phyloP scores from a whole-genome alignment of 257 asterid genomes.

The Plantago ovata region DNA sequence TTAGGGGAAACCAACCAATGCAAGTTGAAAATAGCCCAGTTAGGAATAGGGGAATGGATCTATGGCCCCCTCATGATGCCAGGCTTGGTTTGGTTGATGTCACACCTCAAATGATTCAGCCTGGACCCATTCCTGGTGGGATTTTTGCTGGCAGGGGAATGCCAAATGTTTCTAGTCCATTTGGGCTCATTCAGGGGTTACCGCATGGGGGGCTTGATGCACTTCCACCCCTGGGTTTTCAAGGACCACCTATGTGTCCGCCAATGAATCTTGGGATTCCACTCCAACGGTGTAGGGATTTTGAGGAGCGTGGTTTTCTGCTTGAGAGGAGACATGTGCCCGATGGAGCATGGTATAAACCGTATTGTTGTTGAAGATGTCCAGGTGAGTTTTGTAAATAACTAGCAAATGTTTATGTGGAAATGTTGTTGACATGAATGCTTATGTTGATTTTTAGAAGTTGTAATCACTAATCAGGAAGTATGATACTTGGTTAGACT shows the following conservation, averaged over 20 bases:
- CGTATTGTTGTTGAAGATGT: conserved; percentile 98
- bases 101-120: conserved; percentile 63
- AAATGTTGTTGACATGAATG: conserved; percentile 3
- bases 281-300: conserved; percentile 87
- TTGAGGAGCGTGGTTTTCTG: conserved; percentile 99
- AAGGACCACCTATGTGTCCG: conserved; percentile 68
- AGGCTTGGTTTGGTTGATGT: conserved; percentile 72
- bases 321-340: conserved; percentile 98
- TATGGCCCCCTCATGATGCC: conserved; percentile 70
- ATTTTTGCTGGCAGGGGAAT: conserved; percentile 77
- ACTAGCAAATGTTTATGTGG: conserved; percentile 1
- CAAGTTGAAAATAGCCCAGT: conserved; percentile 48
- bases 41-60: conserved; percentile 80
- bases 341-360: conserved; percentile 96
- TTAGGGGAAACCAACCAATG: conserved; percentile 50
- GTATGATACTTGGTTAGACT: background rate
- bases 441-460: background rate
- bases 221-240: conserved; percentile 69
- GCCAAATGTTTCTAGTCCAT: conserved; percentile 55
- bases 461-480: conserved; percentile 3
- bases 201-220: conserved; percentile 78
- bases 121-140: conserved; percentile 55
- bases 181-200: conserved; percentile 77
- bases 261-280: conserved; percentile 64
- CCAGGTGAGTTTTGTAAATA: conserved; percentile 59